Conservation (phyloP, 2,329 filamentous ascomycete species). For the Trichoderma sp. region DNA sequence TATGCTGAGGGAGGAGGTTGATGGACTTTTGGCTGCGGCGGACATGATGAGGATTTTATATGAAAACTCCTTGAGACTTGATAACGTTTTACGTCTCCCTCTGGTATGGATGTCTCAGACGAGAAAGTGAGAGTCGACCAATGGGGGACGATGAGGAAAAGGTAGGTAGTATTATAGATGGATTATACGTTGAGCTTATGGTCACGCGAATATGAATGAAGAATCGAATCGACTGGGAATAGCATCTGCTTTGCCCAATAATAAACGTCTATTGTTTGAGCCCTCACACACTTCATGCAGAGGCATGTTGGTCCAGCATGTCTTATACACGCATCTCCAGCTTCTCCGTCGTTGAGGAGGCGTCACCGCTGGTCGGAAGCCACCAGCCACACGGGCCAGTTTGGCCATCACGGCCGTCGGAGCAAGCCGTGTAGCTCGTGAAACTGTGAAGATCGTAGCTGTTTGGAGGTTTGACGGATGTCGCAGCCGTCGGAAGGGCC, state of each 20-base stretch:
- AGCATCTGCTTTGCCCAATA: not conserved
- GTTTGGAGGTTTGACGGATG: not conserved
- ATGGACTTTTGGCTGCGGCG: not conserved
- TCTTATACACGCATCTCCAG: not conserved
- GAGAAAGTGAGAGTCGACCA: not conserved
- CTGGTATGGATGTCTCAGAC: not conserved
- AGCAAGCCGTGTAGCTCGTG: not conserved
- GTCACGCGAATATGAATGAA: not conserved
- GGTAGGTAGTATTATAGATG: not conserved
- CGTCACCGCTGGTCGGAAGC: not conserved
- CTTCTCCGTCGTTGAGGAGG: not conserved
- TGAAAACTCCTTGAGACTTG: not conserved
- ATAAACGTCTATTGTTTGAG: not conserved
- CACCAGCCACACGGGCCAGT: not conserved
- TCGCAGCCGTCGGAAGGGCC: constrained; percentile 7
- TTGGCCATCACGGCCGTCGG: not conserved
- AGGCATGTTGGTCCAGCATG: not conserved
- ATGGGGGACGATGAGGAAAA: not conserved
- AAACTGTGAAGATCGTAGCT: too few relatives aligned
- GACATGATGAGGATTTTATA: not conserved
- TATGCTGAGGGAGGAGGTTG: constrained; percentile 33
- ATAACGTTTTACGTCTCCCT: not conserved
- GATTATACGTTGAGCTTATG: not conserved
- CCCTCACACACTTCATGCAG: not conserved
- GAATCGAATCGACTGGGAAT: not conserved